Percentiles rank a stretch among this genome's conserved stretches.
phyloP scores from a whole-genome alignment of 345 rosid genomes.

The Hevea brasiliensis region DNA sequence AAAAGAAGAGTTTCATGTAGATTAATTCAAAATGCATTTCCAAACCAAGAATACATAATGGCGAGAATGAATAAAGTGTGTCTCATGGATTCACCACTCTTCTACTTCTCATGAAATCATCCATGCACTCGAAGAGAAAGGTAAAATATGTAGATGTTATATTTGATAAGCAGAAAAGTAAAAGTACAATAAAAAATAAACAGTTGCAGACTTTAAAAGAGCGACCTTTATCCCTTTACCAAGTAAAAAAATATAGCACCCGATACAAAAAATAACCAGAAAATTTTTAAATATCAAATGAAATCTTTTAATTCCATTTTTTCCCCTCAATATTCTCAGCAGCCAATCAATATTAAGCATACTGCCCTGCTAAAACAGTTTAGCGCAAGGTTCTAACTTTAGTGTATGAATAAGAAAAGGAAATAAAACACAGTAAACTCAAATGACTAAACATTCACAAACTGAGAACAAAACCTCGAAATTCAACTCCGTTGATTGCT shows the following conservation, averaged over 20 bases:
- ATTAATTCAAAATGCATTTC: not conserved
- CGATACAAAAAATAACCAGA: no score
- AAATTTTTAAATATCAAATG: not conserved
- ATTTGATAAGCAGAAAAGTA: not conserved
- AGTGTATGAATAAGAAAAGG: not conserved
- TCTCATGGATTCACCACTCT: not conserved
- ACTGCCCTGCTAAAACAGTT: not conserved
- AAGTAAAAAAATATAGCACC: no score
- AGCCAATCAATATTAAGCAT: not conserved
- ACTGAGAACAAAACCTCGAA: not conserved
- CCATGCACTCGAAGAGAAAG: not conserved
- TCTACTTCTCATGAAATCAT: not conserved
- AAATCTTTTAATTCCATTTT: not conserved
- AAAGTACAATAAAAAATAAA: no score
- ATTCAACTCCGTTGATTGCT: not conserved
- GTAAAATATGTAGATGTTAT: not conserved
- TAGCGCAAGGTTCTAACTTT: not conserved
- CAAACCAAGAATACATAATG: not conserved
- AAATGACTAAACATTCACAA: not conserved
- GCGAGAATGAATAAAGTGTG: not conserved
- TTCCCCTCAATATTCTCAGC: not conserved
- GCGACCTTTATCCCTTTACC: no score
- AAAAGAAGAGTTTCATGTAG: no score
- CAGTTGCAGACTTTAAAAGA: not conserved
- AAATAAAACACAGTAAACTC: not conserved